Base-by-base conservation (phyloP, 345 rosid genomes). In the Mercurialis annua region DNA sequence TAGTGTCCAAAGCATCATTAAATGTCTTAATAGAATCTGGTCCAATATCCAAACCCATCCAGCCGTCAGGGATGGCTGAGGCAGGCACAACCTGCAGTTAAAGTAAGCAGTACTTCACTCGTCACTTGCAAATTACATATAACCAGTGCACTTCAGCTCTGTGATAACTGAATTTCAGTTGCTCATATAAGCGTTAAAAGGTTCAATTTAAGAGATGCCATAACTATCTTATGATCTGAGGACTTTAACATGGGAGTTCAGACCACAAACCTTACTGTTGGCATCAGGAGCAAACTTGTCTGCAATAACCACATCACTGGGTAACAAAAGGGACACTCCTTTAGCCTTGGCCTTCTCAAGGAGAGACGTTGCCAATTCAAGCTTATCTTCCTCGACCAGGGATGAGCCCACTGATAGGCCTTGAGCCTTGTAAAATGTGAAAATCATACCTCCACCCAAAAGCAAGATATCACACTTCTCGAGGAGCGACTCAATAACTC, bases 401-500 rank as follows among this genome's bases (percentile, higher is more conserved):
- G 98, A 93, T 30, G 97, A 82, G 21, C 98, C 98, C 40, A 93
- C 94, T 5, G 81, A 44, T 21, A 73, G 69, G 38, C 97, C 96
- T 74, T 93, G 98, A 18, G 98, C 98, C 77, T 93, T 93, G 94
- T 90, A 93, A 85, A 93, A 93, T 27, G 98, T 93, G 71, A 79
- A 93, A 65, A 90, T 93, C 98, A 93, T 93, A 61, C 98, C 98
- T 81, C 98, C 98, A 61, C 98, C 98, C 30, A 93, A 88, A 44
- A 93, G 71, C 48, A 93, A 94, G 46, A 89, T 67, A 62, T 93
- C 96, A 75, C 84, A 85, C 78, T 84, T 93, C 72, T 71, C 90
- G 58, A 93, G 84, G 48, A 93, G 96, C 1, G 97, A 93, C 59
- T 93, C 98, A 0, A 93, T 93, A 42, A 93, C 98, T 51, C 94